phyloP scores from a whole-genome alignment of 768 basidiomycete species.

The Mycena belliarum region DNA sequence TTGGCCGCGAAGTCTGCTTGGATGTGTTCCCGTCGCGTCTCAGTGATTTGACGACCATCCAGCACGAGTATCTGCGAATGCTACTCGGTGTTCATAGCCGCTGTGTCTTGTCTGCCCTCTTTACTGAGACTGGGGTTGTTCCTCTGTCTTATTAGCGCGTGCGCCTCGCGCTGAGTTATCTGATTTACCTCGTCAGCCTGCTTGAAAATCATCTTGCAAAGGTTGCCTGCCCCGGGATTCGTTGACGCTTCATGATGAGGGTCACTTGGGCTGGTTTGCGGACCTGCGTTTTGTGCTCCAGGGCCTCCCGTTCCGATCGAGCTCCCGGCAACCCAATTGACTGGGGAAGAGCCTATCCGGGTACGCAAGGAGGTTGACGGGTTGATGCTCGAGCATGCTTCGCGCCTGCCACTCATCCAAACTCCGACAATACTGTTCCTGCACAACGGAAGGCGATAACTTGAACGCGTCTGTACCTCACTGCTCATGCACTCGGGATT shows the following conservation, averaged over 20 bases:
- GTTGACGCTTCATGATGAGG: not conserved
- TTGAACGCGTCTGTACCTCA: not conserved
- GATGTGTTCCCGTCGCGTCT: not conserved
- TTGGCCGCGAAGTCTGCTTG: conserved; percentile 23
- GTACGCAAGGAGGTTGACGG: not conserved
- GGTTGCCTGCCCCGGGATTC: not conserved
- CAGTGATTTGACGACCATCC: not conserved
- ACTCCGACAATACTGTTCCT: not conserved
- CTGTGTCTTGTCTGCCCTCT: not conserved
- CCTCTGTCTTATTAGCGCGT: not conserved
- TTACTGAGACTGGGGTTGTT: not conserved
- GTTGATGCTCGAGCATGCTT: not conserved
- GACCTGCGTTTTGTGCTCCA: not conserved
- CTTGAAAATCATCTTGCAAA: not conserved
- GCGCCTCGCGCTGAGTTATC: not conserved
- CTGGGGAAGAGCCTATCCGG: no score
- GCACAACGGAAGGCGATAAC: not conserved
- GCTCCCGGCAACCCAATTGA: no score
- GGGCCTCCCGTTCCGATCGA: not conserved
- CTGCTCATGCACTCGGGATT: not conserved
- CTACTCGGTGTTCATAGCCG: not conserved
- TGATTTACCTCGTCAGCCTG: not conserved
- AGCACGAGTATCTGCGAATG: not conserved
- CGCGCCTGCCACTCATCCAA: not conserved
- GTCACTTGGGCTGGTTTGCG: not conserved